Evolutionary conservation across 768 basidiomycete species (phyloP).

Genomic region (Leucocoprinus sp.): DNA sequence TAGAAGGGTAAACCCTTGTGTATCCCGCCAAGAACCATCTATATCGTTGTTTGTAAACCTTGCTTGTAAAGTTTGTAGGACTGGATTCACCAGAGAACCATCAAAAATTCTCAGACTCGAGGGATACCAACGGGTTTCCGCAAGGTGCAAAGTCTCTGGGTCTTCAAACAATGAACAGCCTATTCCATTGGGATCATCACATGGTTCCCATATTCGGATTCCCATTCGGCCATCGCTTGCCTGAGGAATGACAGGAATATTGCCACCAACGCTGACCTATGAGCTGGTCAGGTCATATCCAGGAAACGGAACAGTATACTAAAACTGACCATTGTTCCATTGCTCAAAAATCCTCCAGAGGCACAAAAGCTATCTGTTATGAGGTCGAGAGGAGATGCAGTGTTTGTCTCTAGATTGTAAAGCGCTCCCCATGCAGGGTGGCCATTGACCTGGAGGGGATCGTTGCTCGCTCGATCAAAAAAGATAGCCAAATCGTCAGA

Average conservation of each 20-base stretch:
- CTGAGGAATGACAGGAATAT: conserved; percentile 20
- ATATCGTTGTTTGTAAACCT: background rate
- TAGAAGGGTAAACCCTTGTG: conserved; percentile 42
- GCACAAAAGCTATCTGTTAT: conserved; percentile 37
- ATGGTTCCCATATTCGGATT: conserved; percentile 31
- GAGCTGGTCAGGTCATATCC: background rate
- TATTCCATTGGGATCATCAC: conserved; percentile 21
- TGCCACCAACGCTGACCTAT: conserved; percentile 25
- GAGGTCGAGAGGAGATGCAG: conserved; percentile 25
- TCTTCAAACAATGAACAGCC: conserved; percentile 30
- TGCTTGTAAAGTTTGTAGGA: background rate
- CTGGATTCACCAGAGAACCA: conserved; percentile 23
- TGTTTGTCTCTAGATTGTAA: conserved; percentile 32
- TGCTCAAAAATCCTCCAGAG: conserved; percentile 31
- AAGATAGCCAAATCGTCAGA: conserved; percentile 23
- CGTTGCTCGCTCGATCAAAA: conserved; percentile 25
- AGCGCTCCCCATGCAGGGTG: conserved; percentile 40
- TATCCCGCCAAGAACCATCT: conserved; percentile 24
- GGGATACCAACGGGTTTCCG: conserved; percentile 33
- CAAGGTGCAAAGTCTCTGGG: conserved; percentile 24
- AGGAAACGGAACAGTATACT: conserved; percentile 7
- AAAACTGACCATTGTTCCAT: conserved; percentile 29
- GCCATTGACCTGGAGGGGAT: conserved; percentile 31
- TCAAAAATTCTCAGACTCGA: conserved; percentile 27
- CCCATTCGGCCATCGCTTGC: conserved; percentile 28